These are phyloP conservation scores for Daldinia grandis DNA, from an alignment of 495 filamentous ascomycete genomes.

Conservation along the genomic window DNA sequence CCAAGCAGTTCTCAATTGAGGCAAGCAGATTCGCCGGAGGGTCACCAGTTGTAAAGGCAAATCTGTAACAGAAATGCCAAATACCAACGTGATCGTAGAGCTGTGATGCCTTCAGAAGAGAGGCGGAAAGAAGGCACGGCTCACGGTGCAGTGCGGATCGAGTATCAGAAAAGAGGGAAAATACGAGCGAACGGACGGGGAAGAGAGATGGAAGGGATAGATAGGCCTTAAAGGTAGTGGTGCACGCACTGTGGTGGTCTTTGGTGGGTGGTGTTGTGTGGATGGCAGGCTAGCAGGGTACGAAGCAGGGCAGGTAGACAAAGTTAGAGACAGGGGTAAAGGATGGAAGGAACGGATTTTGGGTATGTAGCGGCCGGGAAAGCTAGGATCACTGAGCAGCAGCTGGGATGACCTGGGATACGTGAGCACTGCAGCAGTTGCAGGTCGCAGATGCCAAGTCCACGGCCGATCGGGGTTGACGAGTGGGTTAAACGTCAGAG, in stretches of 20 bases:
- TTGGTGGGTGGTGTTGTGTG: slow-evolving; percentile 31
- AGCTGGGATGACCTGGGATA: background rate
- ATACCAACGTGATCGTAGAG: slow-evolving; percentile 17
- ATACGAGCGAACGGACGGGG: slow-evolving; percentile 27
- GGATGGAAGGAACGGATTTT: slow-evolving; percentile 34
- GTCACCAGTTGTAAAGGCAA: slow-evolving; percentile 17
- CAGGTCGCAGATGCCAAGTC: slow-evolving; percentile 40
- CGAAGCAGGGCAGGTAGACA: slow-evolving; percentile 39
- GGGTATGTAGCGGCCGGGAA: slow-evolving; percentile 26
- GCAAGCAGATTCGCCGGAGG: slow-evolving; percentile 4
- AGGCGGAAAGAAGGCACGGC: slow-evolving; percentile 30
- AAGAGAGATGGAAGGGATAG: slow-evolving; percentile 29
- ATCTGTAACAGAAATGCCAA: slow-evolving; percentile 12
- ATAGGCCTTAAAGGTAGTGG: slow-evolving; percentile 38
- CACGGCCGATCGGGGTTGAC: slow-evolving; percentile 34
- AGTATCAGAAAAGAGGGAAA: slow-evolving; percentile 29
- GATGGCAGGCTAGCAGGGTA: slow-evolving; percentile 36
- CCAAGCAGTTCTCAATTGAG: slow-evolving; percentile 25
- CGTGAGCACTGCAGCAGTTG: slow-evolving; percentile 25
- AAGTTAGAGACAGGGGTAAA: slow-evolving; percentile 34
- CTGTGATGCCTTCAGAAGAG: slow-evolving; percentile 33
- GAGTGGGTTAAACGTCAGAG: slow-evolving; percentile 11
- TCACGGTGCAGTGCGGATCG: slow-evolving; percentile 34
- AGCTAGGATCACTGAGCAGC: slow-evolving; percentile 4
- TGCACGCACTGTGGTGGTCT: slow-evolving; percentile 7